phyloP scores from a whole-genome alignment of 192 early-diverging fungal genomes.

The Coemansia sp. region DNA sequence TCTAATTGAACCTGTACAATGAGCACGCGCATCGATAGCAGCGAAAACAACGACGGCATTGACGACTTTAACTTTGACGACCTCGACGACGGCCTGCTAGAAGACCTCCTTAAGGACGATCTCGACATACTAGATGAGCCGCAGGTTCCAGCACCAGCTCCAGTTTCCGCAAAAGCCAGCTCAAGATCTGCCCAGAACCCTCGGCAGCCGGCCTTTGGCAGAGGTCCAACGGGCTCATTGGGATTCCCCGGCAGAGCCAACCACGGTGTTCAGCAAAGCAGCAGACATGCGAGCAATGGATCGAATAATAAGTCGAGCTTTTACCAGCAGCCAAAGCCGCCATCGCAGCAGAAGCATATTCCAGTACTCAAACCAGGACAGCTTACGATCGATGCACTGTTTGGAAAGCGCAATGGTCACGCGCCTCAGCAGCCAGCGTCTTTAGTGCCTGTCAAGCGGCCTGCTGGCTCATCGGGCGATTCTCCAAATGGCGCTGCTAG shows the following conservation, averaged over 20 bases:
- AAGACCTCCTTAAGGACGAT: constrained; percentile 37
- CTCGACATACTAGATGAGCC: constrained; percentile 10
- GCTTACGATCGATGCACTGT: constrained; percentile 41
- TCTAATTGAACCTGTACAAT: constrained; percentile 8
- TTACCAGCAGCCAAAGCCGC: neutral
- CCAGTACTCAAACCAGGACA: constrained; percentile 22
- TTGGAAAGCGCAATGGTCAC: constrained; percentile 12
- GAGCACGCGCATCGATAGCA: constrained; percentile 1
- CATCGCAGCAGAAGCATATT: constrained; percentile 1
- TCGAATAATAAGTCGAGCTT: neutral
- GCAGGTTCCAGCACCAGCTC: neutral
- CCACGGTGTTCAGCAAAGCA: neutral
- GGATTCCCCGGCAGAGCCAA: neutral
- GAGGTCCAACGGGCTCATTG: neutral
- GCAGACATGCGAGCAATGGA: neutral
- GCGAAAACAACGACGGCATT: constrained; percentile 14
- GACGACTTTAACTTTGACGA: constrained; percentile 37
- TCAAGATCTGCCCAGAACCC: neutral
- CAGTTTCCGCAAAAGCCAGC: constrained; percentile 3
- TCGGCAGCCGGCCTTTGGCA: neutral
- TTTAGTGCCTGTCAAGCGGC: constrained; percentile 5
- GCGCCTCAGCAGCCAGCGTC: neutral
- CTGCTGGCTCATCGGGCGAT: constrained; percentile 1
- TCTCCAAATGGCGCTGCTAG: constrained; percentile 8
- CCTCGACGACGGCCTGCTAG: constrained; percentile 34